phyloP scores from a whole-genome alignment of 2,329 filamentous ascomycete genomes.

The Fusarium sororula region DNA sequence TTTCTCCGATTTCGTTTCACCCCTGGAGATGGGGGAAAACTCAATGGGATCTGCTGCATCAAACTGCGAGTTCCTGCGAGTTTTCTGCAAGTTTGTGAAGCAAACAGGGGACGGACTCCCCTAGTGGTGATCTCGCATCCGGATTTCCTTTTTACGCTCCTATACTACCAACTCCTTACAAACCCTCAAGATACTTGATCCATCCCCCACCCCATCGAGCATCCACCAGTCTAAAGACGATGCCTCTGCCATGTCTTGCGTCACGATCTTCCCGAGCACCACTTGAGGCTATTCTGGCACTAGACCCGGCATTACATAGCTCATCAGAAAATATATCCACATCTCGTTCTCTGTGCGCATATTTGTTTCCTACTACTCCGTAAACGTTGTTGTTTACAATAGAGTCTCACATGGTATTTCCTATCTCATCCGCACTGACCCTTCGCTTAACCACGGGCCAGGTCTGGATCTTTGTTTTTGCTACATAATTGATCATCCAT shows the following conservation, averaged over 20 bases:
- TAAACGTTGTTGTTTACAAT: conserved; percentile 8
- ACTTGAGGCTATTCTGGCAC: conserved; percentile 40
- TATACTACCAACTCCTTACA: neutral
- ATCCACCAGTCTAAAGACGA: conserved; percentile 30
- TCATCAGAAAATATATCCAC: conserved; percentile 22
- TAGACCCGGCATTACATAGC: conserved; percentile 30
- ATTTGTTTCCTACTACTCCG: conserved; percentile 12
- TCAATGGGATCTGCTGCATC: neutral
- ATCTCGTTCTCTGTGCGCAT: conserved; percentile 5
- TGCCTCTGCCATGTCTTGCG: conserved; percentile 41
- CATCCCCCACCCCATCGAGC: conserved; percentile 20
- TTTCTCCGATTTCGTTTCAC: conserved; percentile 20
- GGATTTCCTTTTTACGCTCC: neutral
- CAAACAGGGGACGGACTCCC: neutral
- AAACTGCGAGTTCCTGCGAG: neutral
- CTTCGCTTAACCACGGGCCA: conserved; percentile 2
- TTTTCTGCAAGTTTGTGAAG: neutral
- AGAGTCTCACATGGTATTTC: conserved; percentile 1
- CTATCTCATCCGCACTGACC: conserved; percentile 11
- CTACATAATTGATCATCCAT: neutral
- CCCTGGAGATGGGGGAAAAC: conserved; percentile 30
- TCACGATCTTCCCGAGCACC: conserved; percentile 44
- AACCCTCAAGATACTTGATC: conserved; percentile 5
- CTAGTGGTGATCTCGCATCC: conserved; percentile 2
- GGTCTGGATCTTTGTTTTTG: conserved; percentile 7